A percentile compares a stretch with the other conserved stretches of the same genome.
phyloP scores from a whole-genome alignment of 1,139 yeast genomes.

The Pneumocystis canis region DNA sequence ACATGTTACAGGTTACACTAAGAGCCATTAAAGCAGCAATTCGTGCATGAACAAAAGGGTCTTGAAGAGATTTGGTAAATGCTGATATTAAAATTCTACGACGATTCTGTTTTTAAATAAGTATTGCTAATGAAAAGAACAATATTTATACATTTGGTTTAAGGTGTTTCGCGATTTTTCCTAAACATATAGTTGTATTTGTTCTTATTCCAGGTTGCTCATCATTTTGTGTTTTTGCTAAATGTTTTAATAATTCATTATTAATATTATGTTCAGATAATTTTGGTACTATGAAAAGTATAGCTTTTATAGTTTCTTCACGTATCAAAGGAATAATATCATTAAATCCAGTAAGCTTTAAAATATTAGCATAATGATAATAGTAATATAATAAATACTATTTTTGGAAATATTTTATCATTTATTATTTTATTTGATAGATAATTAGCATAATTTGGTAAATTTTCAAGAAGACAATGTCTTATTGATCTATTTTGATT shows the following conservation, averaged over 20 bases:
- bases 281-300: constrained; percentile 48
- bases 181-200: constrained; percentile 64
- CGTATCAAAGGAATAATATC: constrained; percentile 73
- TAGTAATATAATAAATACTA: constrained; percentile 24
- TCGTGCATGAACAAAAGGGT: constrained; percentile 63
- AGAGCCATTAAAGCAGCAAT: constrained; percentile 68
- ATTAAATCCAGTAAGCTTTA: constrained; percentile 49
- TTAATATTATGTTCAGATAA: constrained; percentile 68
- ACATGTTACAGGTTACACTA: constrained; percentile 46
- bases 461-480: constrained; percentile 47
- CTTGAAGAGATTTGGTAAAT: constrained; percentile 67
- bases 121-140: too few relatives aligned
- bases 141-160: constrained; percentile 27
- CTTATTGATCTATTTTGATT: constrained; percentile 66
- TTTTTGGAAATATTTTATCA: constrained; percentile 49
- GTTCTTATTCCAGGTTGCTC: constrained; percentile 71
- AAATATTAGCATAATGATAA: not conserved
- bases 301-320: constrained; percentile 64
- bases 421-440: constrained; percentile 44
- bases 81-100: constrained; percentile 67
- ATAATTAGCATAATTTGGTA: constrained; percentile 41
- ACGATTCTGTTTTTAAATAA: constrained; percentile 19
- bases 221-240: constrained; percentile 84
- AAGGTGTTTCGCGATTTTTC: constrained; percentile 52
- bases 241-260: constrained; percentile 62